Conservation (phyloP, 306 rosid species). For the Prunus persica region DNA sequence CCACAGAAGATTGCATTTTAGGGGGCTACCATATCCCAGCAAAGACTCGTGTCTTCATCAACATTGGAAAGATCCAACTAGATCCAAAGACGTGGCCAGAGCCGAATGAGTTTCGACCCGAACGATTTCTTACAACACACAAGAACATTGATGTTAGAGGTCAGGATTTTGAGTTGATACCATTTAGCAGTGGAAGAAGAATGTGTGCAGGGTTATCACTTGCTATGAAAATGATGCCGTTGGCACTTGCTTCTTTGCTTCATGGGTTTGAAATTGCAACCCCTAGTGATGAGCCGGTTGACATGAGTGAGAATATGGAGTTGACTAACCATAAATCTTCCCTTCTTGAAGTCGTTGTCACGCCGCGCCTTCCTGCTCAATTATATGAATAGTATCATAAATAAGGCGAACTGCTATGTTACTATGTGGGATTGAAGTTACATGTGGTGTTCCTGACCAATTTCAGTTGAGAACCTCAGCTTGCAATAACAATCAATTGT, state of each 20-base stretch:
- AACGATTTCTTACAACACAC: neutral
- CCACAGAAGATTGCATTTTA: conserved; percentile 3
- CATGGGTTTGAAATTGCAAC: conserved; percentile 16
- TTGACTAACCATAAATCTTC: conserved; percentile 1
- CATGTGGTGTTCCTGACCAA: too few relatives aligned
- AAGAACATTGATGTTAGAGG: conserved; percentile 2
- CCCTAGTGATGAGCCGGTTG: neutral
- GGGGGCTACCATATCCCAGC: neutral
- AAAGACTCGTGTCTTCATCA: conserved; percentile 1
- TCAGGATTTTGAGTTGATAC: neutral
- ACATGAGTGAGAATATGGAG: neutral
- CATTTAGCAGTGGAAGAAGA: conserved; percentile 8
- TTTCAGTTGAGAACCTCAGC: too few relatives aligned
- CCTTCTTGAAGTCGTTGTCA: neutral
- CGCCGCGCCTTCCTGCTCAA: conserved; percentile 12
- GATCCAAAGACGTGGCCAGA: neutral
- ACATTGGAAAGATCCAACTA: conserved; percentile 5
- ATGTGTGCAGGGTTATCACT: neutral
- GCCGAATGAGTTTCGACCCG: neutral
- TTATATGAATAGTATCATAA: neutral
- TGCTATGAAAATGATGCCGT: neutral
- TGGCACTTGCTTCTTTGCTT: conserved; percentile 12
- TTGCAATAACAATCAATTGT: too few relatives aligned
- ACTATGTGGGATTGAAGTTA: too few relatives aligned
- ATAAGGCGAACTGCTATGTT: too few relatives aligned